Evolutionary conservation across 2,329 filamentous ascomycete species (phyloP).

Genomic region (Hypoxylon rubiginosum): DNA sequence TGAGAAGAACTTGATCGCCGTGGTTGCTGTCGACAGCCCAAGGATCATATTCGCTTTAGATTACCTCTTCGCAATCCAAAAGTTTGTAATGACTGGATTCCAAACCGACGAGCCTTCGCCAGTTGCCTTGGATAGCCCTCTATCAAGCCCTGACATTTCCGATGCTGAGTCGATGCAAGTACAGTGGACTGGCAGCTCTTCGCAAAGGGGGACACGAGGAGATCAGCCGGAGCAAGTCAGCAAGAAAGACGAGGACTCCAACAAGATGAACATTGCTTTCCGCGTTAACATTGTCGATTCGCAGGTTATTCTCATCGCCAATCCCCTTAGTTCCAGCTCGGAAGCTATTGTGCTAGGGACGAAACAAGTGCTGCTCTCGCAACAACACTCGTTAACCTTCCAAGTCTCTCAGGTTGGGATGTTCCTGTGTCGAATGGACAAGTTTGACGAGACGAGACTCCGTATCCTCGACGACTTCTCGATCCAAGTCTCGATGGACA

Average conservation of each 20-base stretch:
- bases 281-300: constrained; percentile 95
- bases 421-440: constrained; percentile 99
- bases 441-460: constrained; percentile 89
- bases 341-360: constrained; percentile 96
- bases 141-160: constrained; percentile 70
- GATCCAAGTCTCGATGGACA: constrained; percentile 88
- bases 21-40: constrained; percentile 95
- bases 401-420: constrained; percentile 96
- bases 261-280: constrained; percentile 83
- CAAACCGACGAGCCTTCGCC: constrained; percentile 70
- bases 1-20: constrained; percentile 85
- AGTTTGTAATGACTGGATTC: constrained; percentile 82
- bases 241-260: constrained; percentile 54
- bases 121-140: constrained; percentile 65
- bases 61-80: constrained; percentile 90
- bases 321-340: constrained; percentile 88
- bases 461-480: constrained; percentile 98
- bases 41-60: constrained; percentile 95
- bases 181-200: constrained; percentile 56
- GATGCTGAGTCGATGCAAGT: constrained; percentile 71
- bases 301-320: constrained; percentile 95
- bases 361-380: constrained; percentile 91
- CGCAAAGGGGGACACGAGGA: constrained; percentile 49
- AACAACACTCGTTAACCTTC: constrained; percentile 93
- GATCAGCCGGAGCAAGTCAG: constrained; percentile 32